These are phyloP conservation scores for Acer yangbiense DNA, from an alignment of 345 rosid genomes.

Conservation along the genomic window DNA sequence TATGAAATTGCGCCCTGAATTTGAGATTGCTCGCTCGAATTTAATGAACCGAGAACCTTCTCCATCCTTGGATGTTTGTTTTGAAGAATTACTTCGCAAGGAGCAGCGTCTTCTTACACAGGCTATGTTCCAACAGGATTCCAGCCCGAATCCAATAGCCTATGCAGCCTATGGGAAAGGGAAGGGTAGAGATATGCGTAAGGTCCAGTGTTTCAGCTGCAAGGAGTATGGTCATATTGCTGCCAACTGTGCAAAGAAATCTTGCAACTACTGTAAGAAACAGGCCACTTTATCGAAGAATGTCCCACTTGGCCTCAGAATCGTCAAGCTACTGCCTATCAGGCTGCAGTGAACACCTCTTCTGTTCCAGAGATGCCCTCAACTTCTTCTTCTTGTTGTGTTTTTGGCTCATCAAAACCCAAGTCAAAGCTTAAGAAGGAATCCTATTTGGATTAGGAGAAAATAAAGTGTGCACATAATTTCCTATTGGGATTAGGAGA, in stretches of 20 bases:
- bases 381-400: no score
- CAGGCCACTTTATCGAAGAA: conserved; percentile 14
- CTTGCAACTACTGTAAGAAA: conserved; percentile 17
- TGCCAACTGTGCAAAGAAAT: background rate
- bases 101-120: background rate
- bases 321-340: background rate
- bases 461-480: no score
- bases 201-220: background rate
- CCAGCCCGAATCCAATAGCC: background rate
- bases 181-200: background rate
- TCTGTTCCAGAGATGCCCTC: no score
- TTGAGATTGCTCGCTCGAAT: background rate
- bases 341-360: no score
- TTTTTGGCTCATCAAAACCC: no score
- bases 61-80: conserved; percentile 7
- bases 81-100: background rate
- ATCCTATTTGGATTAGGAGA: no score
- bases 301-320: conserved; percentile 11
- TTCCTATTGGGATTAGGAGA: no score
- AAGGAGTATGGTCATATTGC: conserved; percentile 6
- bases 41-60: conserved; percentile 7
- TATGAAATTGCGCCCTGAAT: conserved; percentile 16
- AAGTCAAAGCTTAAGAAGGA: no score
- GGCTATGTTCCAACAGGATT: background rate
- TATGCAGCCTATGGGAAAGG: background rate